phyloP scores from a whole-genome alignment of 2,329 filamentous ascomycete species.

The Fusarium odoratissimum region DNA sequence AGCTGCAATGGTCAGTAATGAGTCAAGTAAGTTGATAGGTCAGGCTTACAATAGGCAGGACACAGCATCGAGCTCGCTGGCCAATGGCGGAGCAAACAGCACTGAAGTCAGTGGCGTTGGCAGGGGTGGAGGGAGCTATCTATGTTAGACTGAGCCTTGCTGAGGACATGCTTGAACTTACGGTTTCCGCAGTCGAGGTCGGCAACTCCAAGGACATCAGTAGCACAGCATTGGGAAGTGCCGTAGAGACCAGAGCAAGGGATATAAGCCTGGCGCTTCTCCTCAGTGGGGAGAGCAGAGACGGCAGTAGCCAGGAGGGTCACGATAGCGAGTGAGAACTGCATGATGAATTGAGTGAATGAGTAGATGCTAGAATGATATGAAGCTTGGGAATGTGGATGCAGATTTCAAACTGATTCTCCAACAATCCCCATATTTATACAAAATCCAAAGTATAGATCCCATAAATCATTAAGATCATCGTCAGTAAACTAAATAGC shows the following conservation, averaged over 20 bases:
- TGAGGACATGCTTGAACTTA: slow-evolving; percentile 48
- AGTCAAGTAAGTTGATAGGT: accelerated
- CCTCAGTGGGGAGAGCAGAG: slow-evolving; percentile 46
- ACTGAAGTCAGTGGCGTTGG: slow-evolving; percentile 56
- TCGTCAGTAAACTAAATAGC: background rate
- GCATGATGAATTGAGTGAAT: slow-evolving; percentile 40
- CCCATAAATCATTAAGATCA: background rate
- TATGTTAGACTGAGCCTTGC: background rate
- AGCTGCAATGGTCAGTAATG: slow-evolving; percentile 29
- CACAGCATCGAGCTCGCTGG: slow-evolving; percentile 69
- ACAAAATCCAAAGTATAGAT: slow-evolving; percentile 7
- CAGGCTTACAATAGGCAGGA: slow-evolving; percentile 58
- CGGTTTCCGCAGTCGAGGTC: slow-evolving; percentile 67
- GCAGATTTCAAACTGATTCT: background rate
- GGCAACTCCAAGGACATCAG: slow-evolving; percentile 68
- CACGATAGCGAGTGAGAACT: slow-evolving; percentile 48
- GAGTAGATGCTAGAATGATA: slow-evolving; percentile 9
- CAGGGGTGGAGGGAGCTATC: slow-evolving; percentile 48
- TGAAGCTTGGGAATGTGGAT: background rate
- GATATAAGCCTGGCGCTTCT: slow-evolving; percentile 51
- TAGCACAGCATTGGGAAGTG: slow-evolving; percentile 68
- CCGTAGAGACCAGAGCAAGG: slow-evolving; percentile 58
- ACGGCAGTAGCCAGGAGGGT: slow-evolving; percentile 40
- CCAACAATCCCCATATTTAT: slow-evolving; percentile 21
- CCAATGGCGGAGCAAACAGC: slow-evolving; percentile 60